phyloP scores from a whole-genome alignment of 2,329 filamentous ascomycete genomes.

The Talaromyces pinophilus region DNA sequence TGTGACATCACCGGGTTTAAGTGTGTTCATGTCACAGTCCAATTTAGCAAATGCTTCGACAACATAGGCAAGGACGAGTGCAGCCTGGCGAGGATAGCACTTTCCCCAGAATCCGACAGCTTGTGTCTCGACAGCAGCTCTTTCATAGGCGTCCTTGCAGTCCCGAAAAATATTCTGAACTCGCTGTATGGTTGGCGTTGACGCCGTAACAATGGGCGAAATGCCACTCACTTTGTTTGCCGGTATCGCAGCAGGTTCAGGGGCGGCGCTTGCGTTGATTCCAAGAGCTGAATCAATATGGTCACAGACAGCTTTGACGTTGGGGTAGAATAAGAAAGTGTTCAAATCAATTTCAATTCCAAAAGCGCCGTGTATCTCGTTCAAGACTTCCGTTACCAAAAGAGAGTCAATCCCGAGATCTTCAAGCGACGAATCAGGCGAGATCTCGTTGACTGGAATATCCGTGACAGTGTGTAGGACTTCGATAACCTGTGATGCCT shows the following conservation, averaged over 20 bases:
- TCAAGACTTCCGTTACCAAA: constrained; percentile 33
- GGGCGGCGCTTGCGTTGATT: background rate
- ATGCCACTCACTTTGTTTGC: background rate
- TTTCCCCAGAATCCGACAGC: constrained; percentile 17
- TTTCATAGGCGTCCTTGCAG: constrained; percentile 16
- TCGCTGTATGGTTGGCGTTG: constrained; percentile 4
- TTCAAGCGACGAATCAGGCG: constrained; percentile 34
- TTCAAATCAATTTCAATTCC: constrained; percentile 19
- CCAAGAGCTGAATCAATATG: constrained; percentile 17
- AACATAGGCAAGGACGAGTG: constrained; percentile 17
- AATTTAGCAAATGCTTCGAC: constrained; percentile 18
- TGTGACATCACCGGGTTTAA: constrained; percentile 9
- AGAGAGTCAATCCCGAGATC: constrained; percentile 49
- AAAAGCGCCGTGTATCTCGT: constrained; percentile 23
- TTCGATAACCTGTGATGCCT: constrained; percentile 8
- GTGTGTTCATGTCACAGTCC: constrained; percentile 14
- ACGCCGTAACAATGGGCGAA: background rate
- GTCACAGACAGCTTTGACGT: constrained; percentile 4
- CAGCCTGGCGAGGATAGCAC: constrained; percentile 16
- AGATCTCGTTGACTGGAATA: constrained; percentile 40
- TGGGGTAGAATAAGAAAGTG: constrained; percentile 19
- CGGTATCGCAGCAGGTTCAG: background rate
- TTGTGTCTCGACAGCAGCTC: constrained; percentile 8
- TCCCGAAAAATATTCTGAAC: constrained; percentile 14
- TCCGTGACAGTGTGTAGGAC: constrained; percentile 33